Evolutionary conservation across 1,284 basidiomycete species (phyloP), one percentile per base, ranked within the genome.

Genomic region (Ceratobasidium sp.): DNA sequence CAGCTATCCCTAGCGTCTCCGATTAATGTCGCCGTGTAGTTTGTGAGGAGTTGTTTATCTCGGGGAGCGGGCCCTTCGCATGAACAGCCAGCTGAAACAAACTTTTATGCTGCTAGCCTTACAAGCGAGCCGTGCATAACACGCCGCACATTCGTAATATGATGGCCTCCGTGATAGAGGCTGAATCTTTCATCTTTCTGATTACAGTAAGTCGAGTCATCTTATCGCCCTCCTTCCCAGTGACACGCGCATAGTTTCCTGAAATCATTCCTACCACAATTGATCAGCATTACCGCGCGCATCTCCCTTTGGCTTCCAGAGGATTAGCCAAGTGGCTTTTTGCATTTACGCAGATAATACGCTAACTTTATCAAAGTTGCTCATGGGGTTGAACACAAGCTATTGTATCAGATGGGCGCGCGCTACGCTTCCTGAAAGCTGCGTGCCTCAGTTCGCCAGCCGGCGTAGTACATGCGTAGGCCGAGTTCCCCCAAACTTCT

Each of bases 1-100:
- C 61, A 48, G 44, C 48, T 48, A 17, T 23, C 46, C 44, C 20
- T 17, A 64, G 48, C 10, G 20, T 57, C 28, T 57, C 26, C 52
- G 50, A 17, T 38, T 40, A 44, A 56, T 40, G 23, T 26, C 23
- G 28, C 33, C n/a, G 40, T 57, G 54, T 26, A 42, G n/a, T 44
- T 56, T 52, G 26, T 38, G 33, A 57, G 52, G 40, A 54, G 28
- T 57, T 69, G 67, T 69, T 69, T 69, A 50, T 38, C 33, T 69
- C 67, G 52, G 42, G 28, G 52, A 42, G 26, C 38, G 20, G 52
- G 44, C 57, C 40, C 4, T 23, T 9, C 57, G 52, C n/a, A 44
- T 26, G 26, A n/a, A 38, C 15, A 38, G 42, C 23, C n/a, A 46
- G 33, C 54, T 56, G 52, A 57, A 69, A 69, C 54, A 57, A 12